Base-by-base conservation (phyloP, 192 early-diverging fungal species). In the Oehlia diaphana region DNA sequence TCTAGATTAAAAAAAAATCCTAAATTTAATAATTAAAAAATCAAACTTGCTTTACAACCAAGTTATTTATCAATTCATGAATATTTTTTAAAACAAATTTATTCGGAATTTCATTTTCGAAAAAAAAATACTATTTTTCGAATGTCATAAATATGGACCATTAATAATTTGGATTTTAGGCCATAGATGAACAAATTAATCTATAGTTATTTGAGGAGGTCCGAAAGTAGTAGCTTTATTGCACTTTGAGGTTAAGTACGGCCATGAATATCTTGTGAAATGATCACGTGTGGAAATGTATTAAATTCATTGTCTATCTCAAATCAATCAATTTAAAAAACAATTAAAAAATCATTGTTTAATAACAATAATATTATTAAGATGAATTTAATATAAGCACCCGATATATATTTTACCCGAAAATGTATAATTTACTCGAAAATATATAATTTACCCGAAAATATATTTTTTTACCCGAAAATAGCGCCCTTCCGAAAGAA, bases 121-220 rank as follows among this genome's bases (percentile, higher is more conserved):
- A 65, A 65, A 31, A n/a, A 66, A 35, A 66, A 35, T 66, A 66
- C 35, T 66, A 66, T 66, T 66, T 33, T 66, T 66, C 2, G 14
- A 66, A 14, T 35, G 64, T 35, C 28, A 35, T 35, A 10, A 0
- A 31, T 1, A 66, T 28, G 10, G 9, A 65, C 71, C 42, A 44
- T 72, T 42, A 4, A 72, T 72, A 49, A 72, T 72, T 23, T 49
- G 44, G 2, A 49, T 72, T 72, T 19, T 44, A 49, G 44, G 42
- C 42, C 70, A 72, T 42, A 72, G 47, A 1, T 42, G 10, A 26
- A 49, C 39, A 13, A 72, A 50, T 72, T 72, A 9, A 50, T 31
- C 31, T 31, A 13, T 42, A 50, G 50, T 72, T 26, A 49, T 2
- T 72, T 31, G 19, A 72, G 71, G 71, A 23, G 3, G 23, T n/a